Percentiles rank a stretch among this genome's conserved stretches.
Conservation (phyloP, 179 eudicot species). For the Spinacia oleracea region DNA sequence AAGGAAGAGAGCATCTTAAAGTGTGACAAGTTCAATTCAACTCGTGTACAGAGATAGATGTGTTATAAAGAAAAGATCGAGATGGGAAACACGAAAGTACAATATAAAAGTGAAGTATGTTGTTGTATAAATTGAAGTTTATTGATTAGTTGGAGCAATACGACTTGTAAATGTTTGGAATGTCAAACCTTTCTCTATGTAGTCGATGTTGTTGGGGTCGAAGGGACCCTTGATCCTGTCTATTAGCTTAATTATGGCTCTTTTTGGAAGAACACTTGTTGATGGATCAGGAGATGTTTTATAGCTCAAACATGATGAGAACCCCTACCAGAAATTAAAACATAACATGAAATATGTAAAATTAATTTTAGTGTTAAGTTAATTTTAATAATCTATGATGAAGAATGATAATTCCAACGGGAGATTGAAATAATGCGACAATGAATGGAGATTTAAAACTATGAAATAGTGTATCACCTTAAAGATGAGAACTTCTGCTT, state of each 20-base stretch:
- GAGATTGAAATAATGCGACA: too few relatives aligned
- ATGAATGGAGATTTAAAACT: too few relatives aligned
- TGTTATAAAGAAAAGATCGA: neutral
- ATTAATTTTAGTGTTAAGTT: too few relatives aligned
- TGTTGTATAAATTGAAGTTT: neutral
- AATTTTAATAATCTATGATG: too few relatives aligned
- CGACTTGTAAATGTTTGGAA: slow-evolving; percentile 49
- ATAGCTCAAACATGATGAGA: slow-evolving; percentile 74
- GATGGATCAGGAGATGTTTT: slow-evolving; percentile 63
- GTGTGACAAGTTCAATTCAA: too few relatives aligned
- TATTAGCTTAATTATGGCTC: slow-evolving; percentile 62
- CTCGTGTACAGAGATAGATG: neutral
- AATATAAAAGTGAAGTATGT: neutral
- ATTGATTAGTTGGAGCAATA: neutral
- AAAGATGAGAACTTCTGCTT: slow-evolving; percentile 61
- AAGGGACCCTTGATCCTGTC: slow-evolving; percentile 74
- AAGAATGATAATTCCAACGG: too few relatives aligned
- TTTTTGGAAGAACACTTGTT: slow-evolving; percentile 69
- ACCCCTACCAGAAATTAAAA: slow-evolving; percentile 61
- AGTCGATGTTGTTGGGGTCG: slow-evolving; percentile 63
- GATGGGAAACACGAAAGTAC: neutral
- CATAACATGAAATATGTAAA: too few relatives aligned
- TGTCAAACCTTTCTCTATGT: slow-evolving; percentile 59
- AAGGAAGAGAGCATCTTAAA: too few relatives aligned
- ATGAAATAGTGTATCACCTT: slow-evolving; percentile 40